phyloP scores from a whole-genome alignment of 495 filamentous ascomycete genomes.

The Haplographium delicatum region DNA sequence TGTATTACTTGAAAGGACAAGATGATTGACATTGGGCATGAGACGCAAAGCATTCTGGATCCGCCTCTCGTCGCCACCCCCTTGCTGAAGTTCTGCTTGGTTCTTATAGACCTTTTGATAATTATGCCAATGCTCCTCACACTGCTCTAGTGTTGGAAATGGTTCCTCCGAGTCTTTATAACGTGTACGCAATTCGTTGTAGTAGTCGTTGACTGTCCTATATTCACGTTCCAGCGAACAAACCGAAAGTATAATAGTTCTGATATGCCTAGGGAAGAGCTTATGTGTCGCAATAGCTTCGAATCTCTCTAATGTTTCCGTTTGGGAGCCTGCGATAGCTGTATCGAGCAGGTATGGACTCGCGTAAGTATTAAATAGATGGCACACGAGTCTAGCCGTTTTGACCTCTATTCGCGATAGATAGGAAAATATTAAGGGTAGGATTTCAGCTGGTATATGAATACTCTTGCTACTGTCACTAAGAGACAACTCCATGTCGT shows the following conservation, averaged over 20 bases:
- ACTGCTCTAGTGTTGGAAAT: background rate
- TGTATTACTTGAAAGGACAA: background rate
- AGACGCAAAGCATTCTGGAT: background rate
- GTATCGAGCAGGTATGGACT: background rate
- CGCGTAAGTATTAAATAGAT: background rate
- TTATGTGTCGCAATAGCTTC: background rate
- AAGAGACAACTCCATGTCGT: background rate
- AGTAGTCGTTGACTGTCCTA: background rate
- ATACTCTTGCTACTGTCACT: background rate
- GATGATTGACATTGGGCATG: background rate
- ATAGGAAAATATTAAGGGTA: background rate
- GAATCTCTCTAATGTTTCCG: slow-evolving; percentile 1
- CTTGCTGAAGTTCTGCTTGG: background rate
- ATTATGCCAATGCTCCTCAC: background rate
- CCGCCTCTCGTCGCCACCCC: background rate
- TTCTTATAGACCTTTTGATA: background rate
- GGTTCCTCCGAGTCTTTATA: background rate
- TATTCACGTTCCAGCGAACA: background rate
- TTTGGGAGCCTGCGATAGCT: background rate
- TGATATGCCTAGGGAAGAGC: background rate
- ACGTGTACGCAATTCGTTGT: background rate
- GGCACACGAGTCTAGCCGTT: background rate
- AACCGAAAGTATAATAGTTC: background rate
- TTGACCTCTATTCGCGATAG: background rate
- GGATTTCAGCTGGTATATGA: background rate